These are phyloP conservation scores for Narthecium ossifragum DNA, from an alignment of 106 monocot genomes.

Conservation along the genomic window DNA sequence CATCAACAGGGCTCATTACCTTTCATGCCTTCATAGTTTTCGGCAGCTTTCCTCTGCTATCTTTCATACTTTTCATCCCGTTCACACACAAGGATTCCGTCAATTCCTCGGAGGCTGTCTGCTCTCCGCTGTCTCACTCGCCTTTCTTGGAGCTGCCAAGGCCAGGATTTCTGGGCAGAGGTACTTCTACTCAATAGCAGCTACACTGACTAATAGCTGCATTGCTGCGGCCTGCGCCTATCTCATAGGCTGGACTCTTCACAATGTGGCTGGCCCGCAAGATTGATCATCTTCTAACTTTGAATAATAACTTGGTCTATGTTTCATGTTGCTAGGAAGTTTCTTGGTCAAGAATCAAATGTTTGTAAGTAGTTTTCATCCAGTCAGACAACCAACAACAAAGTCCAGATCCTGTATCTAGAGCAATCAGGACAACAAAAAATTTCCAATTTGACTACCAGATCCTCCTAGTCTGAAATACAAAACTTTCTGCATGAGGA, in stretches of 20 bases:
- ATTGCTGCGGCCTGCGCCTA: constrained; percentile 10
- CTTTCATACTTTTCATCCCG: constrained; percentile 19
- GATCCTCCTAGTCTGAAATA: no score
- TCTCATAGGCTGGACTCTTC: constrained; percentile 5
- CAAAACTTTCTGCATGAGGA: no score
- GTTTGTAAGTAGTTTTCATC: no score
- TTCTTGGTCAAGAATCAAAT: no score
- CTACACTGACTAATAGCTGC: constrained; percentile 14
- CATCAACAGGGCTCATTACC: constrained; percentile 8
- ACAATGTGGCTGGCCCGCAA: constrained; percentile 4
- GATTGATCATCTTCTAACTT: no score
- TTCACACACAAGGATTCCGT: constrained; percentile 5
- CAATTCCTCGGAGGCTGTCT: constrained; percentile 14
- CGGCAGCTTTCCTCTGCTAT: constrained; percentile 14
- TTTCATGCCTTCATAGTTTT: constrained; percentile 10
- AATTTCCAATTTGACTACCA: no score
- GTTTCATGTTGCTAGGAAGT: no score
- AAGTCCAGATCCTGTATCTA: no score
- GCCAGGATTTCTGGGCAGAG: constrained; percentile 14
- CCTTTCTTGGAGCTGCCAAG: constrained; percentile 11
- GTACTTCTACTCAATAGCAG: background rate
- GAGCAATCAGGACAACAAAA: no score
- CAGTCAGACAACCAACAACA: no score
- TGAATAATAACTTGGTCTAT: no score
- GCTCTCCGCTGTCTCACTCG: constrained; percentile 5